phyloP scores from a whole-genome alignment of 768 basidiomycete genomes.

The Leccinum aurantiacum region DNA sequence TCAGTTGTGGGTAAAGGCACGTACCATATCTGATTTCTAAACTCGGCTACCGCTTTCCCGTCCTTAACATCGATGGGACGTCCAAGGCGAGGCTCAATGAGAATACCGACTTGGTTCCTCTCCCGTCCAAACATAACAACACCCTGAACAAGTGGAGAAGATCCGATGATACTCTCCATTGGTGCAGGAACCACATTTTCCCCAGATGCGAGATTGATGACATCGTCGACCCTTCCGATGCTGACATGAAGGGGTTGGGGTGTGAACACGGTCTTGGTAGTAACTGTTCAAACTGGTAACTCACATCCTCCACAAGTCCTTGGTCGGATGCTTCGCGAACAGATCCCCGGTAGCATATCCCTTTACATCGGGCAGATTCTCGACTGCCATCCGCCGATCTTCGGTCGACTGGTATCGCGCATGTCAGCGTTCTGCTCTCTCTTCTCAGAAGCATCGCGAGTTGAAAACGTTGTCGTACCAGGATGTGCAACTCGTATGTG shows the following conservation, averaged over 20 bases:
- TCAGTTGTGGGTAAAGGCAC: background rate
- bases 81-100: constrained; percentile 27
- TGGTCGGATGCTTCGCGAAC: constrained; percentile 44
- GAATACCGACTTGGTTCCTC: constrained; percentile 33
- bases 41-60: constrained; percentile 22
- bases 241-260: background rate
- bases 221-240: constrained; percentile 38
- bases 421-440: background rate
- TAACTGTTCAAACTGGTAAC: background rate
- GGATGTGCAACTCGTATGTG: constrained; percentile 38
- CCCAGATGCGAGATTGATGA: constrained; percentile 29
- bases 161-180: constrained; percentile 29
- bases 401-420: constrained; percentile 1
- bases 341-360: constrained; percentile 47
- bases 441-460: background rate
- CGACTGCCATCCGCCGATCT: constrained; percentile 7
- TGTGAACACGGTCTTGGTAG: background rate
- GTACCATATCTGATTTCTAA: constrained; percentile 35
- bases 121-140: constrained; percentile 36
- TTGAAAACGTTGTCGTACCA: constrained; percentile 27
- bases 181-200: constrained; percentile 27
- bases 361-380: constrained; percentile 39
- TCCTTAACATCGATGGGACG: constrained; percentile 23
- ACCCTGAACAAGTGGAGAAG: constrained; percentile 22
- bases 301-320: constrained; percentile 39